Evolutionary conservation across 805 yeast genomes (phyloP).

Genomic region (Lachancea sp.): DNA sequence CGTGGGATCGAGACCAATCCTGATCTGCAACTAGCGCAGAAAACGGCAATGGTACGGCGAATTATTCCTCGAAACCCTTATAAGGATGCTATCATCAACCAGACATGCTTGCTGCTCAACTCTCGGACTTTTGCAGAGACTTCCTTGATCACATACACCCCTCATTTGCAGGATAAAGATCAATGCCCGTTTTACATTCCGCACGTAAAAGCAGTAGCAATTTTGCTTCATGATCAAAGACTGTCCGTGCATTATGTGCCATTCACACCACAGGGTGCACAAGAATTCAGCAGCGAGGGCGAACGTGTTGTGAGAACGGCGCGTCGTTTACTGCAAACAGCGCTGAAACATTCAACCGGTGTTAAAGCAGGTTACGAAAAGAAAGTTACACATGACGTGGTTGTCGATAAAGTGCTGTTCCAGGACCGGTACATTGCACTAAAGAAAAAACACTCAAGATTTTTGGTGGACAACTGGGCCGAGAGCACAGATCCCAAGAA

Average conservation of each 20-base stretch:
- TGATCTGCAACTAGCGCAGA: conserved; percentile 27
- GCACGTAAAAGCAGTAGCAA: conserved; percentile 69
- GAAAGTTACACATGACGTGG: conserved; percentile 80
- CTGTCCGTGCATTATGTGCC: conserved; percentile 75
- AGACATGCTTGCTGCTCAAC: conserved; percentile 59
- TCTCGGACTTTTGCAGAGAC: conserved; percentile 28
- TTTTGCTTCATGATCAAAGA: conserved; percentile 41
- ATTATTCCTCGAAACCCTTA: conserved; percentile 89
- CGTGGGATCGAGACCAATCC: conserved; percentile 27
- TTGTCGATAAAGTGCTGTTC: conserved; percentile 74
- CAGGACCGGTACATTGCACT: conserved; percentile 75
- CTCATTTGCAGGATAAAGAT: conserved; percentile 55
- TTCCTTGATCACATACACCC: conserved; percentile 63
- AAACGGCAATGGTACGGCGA: conserved; percentile 63
- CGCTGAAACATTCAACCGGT: conserved; percentile 78
- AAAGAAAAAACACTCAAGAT: conserved; percentile 75
- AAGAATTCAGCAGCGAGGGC: conserved; percentile 31
- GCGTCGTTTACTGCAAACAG: conserved; percentile 67
- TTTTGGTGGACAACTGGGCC: conserved; percentile 76
- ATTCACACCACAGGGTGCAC: conserved; percentile 35
- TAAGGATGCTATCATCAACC: conserved; percentile 76
- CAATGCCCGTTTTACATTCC: conserved; percentile 89
- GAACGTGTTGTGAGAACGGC: conserved; percentile 80
- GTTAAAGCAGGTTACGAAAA: conserved; percentile 79
- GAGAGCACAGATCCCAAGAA: conserved; percentile 92